Evolutionary conservation across 2,329 filamentous ascomycete species (phyloP), one percentile per base, ranked within the genome.

Genomic region (Aspergillus phoenicis): DNA sequence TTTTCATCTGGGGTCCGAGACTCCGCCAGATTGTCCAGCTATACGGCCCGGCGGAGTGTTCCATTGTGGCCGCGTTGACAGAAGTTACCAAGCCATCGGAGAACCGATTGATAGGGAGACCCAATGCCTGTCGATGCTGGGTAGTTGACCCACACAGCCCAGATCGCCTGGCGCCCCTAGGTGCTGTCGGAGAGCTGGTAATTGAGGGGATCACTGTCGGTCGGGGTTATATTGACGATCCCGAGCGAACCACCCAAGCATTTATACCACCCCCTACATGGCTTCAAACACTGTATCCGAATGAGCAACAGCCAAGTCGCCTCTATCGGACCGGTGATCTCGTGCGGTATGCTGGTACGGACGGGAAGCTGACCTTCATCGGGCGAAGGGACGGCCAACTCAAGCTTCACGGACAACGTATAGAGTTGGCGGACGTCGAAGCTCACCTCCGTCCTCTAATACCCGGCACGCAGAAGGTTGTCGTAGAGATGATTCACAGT

Each of bases 331-430:
- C 48, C n/a, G 48, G 48, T 1, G 48, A 52, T 11, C 26, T 52
- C 10, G 48, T 52, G 8, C 48, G 15, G 15, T 52, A 52, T 52
- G 48, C 45, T 22, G 22, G n/a, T 8, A 28, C 8, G 6, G 22
- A 52, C 20, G 48, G 48, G 7, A 33, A 13, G 26, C 20, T 52
- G 8, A 11, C 10, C 24, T 52, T 52, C 26, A 33, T 52, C 6
- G 48, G 48, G 10, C 48, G 48, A 30, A 24, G 26, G 5, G 48
- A 52, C n/a, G 15, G 20, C 1, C 48, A 52, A 8, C 5, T 52
- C 24, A 52, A 52, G 48, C 48, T 52, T 20, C 48, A 26, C 28
- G 48, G 48, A 17, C 48, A 52, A 26, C 48, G 48, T 24, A 52
- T 38, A 11, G 48, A 52, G n/a, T n/a, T 52, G 10, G 48, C 10